Evolutionary conservation across 345 rosid genomes (phyloP).

Genomic region (Ceriops zippeliana): DNA sequence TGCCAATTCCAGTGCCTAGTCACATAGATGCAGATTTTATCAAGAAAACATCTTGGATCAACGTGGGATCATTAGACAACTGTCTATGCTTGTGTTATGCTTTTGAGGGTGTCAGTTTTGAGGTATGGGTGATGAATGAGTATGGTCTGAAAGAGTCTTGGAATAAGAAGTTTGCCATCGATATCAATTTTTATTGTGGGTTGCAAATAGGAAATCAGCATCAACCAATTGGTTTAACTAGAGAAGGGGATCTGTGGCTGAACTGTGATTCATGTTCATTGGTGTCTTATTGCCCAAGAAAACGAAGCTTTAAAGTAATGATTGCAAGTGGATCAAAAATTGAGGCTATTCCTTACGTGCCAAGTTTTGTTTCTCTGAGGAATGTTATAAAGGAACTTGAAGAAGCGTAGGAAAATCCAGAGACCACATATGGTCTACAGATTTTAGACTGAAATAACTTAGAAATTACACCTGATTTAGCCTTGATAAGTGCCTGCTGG

Average conservation of each 20-base stretch:
- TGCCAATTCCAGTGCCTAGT: not conserved
- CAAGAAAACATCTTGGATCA: not conserved
- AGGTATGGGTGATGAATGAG: conserved; percentile 4
- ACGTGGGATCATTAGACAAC: not conserved
- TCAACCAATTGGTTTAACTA: not conserved
- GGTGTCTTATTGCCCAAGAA: conserved; percentile 1
- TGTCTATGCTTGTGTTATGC: not conserved
- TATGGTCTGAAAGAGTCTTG: not conserved
- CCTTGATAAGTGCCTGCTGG: too few species aligned
- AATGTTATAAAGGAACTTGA: too few species aligned
- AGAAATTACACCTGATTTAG: too few species aligned
- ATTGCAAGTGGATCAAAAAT: not conserved
- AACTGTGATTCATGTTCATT: not conserved
- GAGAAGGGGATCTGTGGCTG: conserved; percentile 2
- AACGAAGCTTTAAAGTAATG: conserved; percentile 2
- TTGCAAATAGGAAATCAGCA: not conserved
- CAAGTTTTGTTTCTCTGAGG: not conserved
- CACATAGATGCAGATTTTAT: not conserved
- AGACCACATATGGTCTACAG: too few species aligned
- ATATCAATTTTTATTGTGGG: not conserved
- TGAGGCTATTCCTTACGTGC: conserved; percentile 1
- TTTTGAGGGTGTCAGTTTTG: conserved; percentile 1
- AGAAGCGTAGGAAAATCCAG: too few species aligned
- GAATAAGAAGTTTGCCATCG: not conserved
- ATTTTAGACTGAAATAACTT: too few species aligned